These are phyloP conservation scores for Dalechampia spathulata DNA, from an alignment of 441 rosid species.

Conservation along the genomic window DNA sequence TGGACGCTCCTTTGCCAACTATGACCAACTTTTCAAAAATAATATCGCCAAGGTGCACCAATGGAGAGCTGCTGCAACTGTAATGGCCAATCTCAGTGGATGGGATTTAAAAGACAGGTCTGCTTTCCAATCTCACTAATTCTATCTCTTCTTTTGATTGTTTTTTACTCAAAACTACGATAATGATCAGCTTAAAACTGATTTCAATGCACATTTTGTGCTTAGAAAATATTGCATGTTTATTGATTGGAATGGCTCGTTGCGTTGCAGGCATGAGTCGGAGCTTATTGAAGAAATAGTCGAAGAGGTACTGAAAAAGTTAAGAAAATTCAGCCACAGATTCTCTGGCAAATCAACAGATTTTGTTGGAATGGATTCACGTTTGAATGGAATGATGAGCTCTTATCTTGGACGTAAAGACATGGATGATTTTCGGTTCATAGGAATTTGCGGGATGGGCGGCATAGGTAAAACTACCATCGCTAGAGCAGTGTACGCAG, in stretches of 20 bases:
- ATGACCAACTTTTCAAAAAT: not conserved
- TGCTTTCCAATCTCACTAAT: too few species aligned
- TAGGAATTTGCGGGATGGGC: conserved; percentile 9
- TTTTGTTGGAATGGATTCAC: conserved; percentile 7
- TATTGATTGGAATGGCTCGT: too few species aligned
- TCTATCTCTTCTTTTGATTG: not conserved
- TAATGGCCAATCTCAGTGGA: conserved; percentile 27
- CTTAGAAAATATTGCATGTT: too few species aligned
- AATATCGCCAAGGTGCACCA: conserved; percentile 6
- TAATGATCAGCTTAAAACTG: too few species aligned
- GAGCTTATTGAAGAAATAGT: conserved; percentile 13
- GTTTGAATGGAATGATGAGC: conserved; percentile 5
- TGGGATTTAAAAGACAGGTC: conserved; percentile 20
- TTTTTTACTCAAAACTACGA: too few species aligned
- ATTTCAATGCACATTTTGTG: too few species aligned
- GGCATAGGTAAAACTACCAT: conserved; percentile 10
- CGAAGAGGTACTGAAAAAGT: conserved; percentile 7
- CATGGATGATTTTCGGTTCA: not conserved
- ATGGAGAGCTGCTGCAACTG: conserved; percentile 30
- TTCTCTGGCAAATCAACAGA: conserved; percentile 1
- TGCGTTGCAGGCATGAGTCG: conserved; percentile 15
- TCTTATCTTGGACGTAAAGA: not conserved
- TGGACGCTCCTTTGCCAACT: conserved; percentile 3
- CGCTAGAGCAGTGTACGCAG: conserved; percentile 5
- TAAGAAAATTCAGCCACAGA: conserved; percentile 9